Conservation (phyloP, 2,329 filamentous ascomycete species). For the Penicillium occitanis region DNA sequence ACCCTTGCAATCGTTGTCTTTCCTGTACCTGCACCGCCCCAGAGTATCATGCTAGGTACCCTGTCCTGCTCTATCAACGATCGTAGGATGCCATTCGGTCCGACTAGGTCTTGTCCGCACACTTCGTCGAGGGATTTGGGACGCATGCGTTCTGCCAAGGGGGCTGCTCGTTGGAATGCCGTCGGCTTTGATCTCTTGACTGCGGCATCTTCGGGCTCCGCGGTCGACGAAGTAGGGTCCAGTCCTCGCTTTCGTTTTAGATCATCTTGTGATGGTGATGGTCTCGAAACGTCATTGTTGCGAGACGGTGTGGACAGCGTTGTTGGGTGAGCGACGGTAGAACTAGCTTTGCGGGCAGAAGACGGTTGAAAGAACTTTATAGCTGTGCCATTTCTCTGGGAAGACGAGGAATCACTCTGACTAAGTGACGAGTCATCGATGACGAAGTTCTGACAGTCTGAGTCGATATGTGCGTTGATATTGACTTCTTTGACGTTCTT, state of each 20-base stretch:
- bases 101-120: slow-evolving; percentile 88
- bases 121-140: slow-evolving; percentile 81
- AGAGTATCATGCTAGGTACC: slow-evolving; percentile 93
- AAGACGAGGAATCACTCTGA: slow-evolving; percentile 44
- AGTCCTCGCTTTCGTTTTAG: slow-evolving; percentile 27
- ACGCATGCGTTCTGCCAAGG: slow-evolving; percentile 91
- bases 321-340: slow-evolving; percentile 26
- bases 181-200: slow-evolving; percentile 67
- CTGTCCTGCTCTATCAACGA: slow-evolving; percentile 81
- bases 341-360: slow-evolving; percentile 43
- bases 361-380: slow-evolving; percentile 58
- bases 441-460: slow-evolving; percentile 67
- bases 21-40: slow-evolving; percentile 55
- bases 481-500: slow-evolving; percentile 67
- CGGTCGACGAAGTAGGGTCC: slow-evolving; percentile 19
- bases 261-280: slow-evolving; percentile 27
- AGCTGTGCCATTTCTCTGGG: slow-evolving; percentile 43
- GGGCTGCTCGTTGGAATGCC: slow-evolving; percentile 68
- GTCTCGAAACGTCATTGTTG: slow-evolving; percentile 32
- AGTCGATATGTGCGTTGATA: slow-evolving; percentile 87
- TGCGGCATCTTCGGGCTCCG: slow-evolving; percentile 37
- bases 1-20: slow-evolving; percentile 78
- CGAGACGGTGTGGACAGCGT: slow-evolving; percentile 30
- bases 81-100: slow-evolving; percentile 76
- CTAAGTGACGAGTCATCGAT: slow-evolving; percentile 45